Evolutionary conservation across 257 asterid genomes (phyloP).

Genomic region (Leptodermis oblonga): DNA sequence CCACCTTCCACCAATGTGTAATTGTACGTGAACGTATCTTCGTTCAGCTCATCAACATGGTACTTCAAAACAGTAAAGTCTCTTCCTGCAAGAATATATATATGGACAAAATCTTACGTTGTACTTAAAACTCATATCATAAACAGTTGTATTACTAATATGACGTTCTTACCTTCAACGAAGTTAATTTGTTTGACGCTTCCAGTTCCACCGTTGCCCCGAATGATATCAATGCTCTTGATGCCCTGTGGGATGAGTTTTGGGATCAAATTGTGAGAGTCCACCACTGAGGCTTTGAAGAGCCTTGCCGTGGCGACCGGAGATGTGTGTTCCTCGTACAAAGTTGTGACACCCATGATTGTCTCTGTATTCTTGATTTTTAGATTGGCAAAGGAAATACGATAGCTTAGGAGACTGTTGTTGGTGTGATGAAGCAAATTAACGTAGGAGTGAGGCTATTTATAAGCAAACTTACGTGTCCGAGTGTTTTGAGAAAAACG

Average conservation of each 20-base stretch:
- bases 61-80: constrained; percentile 23
- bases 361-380: background rate
- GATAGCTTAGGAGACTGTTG: background rate
- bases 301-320: constrained; percentile 22
- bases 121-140: background rate
- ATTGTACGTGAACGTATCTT: constrained; percentile 16
- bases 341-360: constrained; percentile 23
- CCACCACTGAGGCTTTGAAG: constrained; percentile 28
- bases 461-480: too few species aligned
- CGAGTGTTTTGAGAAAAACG: too few species aligned
- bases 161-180: constrained; percentile 19
- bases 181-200: constrained; percentile 22
- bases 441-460: background rate
- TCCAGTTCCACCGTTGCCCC: constrained; percentile 27
- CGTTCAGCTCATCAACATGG: constrained; percentile 23
- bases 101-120: too few species aligned
- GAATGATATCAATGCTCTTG: constrained; percentile 19
- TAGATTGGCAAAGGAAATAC: background rate
- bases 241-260: constrained; percentile 26
- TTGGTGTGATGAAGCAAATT: background rate
- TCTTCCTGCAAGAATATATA: constrained; percentile 2
- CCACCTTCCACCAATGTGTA: constrained; percentile 30
- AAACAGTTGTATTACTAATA: background rate
- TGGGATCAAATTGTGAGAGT: constrained; percentile 27
- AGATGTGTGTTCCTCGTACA: constrained; percentile 17